Percentiles rank a stretch among this genome's conserved stretches.
Evolutionary conservation across 2,329 filamentous ascomycete species (phyloP).

Genomic region (Penicillium sp.): DNA sequence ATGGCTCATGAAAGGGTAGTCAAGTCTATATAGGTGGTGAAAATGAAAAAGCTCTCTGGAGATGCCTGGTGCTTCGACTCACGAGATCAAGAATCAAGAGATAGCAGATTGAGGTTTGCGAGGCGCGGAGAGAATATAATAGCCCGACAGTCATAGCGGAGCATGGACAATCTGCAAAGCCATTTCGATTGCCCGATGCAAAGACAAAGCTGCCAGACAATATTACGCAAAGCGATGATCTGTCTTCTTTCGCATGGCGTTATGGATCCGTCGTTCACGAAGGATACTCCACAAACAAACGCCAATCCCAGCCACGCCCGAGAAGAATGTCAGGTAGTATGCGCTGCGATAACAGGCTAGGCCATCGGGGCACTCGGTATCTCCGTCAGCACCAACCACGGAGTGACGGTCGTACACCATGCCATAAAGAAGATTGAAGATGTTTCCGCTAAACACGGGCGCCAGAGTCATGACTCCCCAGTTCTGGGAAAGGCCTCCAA

Average conservation of each 20-base stretch:
- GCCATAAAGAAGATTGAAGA: slow-evolving; percentile 92
- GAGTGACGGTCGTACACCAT: slow-evolving; percentile 76
- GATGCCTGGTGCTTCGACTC: too few relatives aligned
- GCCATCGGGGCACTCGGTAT: slow-evolving; percentile 70
- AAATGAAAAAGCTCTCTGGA: too few relatives aligned
- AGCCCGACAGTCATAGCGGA: too few relatives aligned
- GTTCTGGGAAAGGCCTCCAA: slow-evolving; percentile 83
- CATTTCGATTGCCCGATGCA: too few relatives aligned
- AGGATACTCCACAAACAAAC: slow-evolving; percentile 57
- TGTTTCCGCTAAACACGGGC: slow-evolving; percentile 77
- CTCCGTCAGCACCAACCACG: slow-evolving; percentile 59
- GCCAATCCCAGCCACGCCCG: slow-evolving; percentile 62
- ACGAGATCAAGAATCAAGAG: too few relatives aligned
- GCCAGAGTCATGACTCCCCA: slow-evolving; percentile 94
- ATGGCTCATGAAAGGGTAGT: too few relatives aligned
- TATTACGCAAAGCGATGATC: slow-evolving; percentile 32
- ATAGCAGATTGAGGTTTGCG: too few relatives aligned
- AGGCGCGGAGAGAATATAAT: too few relatives aligned
- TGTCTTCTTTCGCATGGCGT: slow-evolving; percentile 22
- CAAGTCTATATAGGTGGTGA: too few relatives aligned
- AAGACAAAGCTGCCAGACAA: too few relatives aligned
- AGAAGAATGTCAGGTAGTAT: slow-evolving; percentile 70
- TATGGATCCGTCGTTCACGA: slow-evolving; percentile 34
- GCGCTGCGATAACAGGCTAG: slow-evolving; percentile 73
- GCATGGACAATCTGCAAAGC: too few relatives aligned